These are phyloP conservation scores for Haberlea rhodopensis DNA, from an alignment of 257 asterid genomes.

Conservation along the genomic window DNA sequence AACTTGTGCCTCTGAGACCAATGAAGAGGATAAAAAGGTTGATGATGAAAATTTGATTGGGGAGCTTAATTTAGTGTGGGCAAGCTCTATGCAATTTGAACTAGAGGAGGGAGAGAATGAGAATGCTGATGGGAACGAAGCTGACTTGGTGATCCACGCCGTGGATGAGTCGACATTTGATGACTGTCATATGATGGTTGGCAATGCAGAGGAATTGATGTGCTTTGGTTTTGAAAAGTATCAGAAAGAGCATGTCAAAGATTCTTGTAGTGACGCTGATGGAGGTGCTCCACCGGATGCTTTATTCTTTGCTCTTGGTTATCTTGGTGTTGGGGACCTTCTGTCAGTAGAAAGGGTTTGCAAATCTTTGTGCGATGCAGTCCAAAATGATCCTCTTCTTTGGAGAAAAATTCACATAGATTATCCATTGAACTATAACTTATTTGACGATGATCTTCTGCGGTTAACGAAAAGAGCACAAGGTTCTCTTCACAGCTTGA, in stretches of 20 bases:
- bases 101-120: slow-evolving; percentile 32
- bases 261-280: slow-evolving; percentile 16
- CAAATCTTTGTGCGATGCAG: slow-evolving; percentile 54
- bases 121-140: slow-evolving; percentile 25
- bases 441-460: slow-evolving; percentile 57
- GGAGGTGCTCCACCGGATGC: slow-evolving; percentile 55
- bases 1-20: slow-evolving; percentile 34
- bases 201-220: slow-evolving; percentile 34
- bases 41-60: slow-evolving; percentile 34
- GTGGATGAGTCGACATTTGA: slow-evolving; percentile 29
- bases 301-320: slow-evolving; percentile 48
- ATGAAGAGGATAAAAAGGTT: slow-evolving; percentile 31
- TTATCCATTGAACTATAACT: slow-evolving; percentile 35
- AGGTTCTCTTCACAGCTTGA: slow-evolving; percentile 61
- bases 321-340: slow-evolving; percentile 60
- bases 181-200: slow-evolving; percentile 25
- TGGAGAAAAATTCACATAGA: slow-evolving; percentile 62
- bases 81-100: slow-evolving; percentile 31
- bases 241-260: slow-evolving; percentile 27
- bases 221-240: slow-evolving; percentile 49
- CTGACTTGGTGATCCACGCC: slow-evolving; percentile 16
- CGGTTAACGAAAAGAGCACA: slow-evolving; percentile 60
- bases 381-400: slow-evolving; percentile 61
- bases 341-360: slow-evolving; percentile 70
- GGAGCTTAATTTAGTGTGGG: slow-evolving; percentile 40